Base-by-base conservation (phyloP, 2,329 filamentous ascomycete genomes). In the Beauveria varroae region DNA sequence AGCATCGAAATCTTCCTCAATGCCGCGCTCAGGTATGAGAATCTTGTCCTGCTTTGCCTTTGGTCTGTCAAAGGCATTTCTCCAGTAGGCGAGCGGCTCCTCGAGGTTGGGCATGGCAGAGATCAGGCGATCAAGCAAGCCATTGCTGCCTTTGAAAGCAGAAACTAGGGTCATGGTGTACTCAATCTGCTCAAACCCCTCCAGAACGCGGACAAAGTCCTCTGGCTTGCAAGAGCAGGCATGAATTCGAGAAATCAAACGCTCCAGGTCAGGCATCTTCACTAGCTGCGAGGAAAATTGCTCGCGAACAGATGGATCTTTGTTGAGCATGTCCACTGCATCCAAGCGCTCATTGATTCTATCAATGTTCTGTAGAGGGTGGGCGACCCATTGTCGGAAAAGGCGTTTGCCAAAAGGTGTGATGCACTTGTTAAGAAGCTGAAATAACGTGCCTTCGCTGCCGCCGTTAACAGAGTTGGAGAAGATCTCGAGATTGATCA, bases 401-500 rank as follows among this genome's bases (percentile, higher is more conserved):
- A 96, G 86, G 12, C 95, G 89, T 76, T 99, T 99, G 62, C 95
- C 95, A 70, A 99, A 99, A 0, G 95, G 93, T 3, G 95, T 98
- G 64, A 97, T 88, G 71, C 95, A 99, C 57, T 91, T 86, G 73
- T 99, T 98, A 57, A 99, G 83, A 65, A 99, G 85, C 57, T 84
- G 84, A 74, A 98, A 99, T 1, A 99, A 77, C 0, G 95, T 98
- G 7, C 95, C 95, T 44, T 96, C 89, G 0, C 81, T 72, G 16
- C 91, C 86, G 8, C 93, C 93, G 70, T 97, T 93, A 66, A 89
- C 91, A 0, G 88, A 93, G 74, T 99, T 99, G 67, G 91, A 84
- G 67, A 99, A 99, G 5, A 99, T 85, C 72, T 99, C 95, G n/a
- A 99, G 86, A 69, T 99, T 99, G 79, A 96, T 96, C 67, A 99